Base-by-base conservation (phyloP, 2,329 filamentous ascomycete species). In the Paraconiothyrium brasiliense region DNA sequence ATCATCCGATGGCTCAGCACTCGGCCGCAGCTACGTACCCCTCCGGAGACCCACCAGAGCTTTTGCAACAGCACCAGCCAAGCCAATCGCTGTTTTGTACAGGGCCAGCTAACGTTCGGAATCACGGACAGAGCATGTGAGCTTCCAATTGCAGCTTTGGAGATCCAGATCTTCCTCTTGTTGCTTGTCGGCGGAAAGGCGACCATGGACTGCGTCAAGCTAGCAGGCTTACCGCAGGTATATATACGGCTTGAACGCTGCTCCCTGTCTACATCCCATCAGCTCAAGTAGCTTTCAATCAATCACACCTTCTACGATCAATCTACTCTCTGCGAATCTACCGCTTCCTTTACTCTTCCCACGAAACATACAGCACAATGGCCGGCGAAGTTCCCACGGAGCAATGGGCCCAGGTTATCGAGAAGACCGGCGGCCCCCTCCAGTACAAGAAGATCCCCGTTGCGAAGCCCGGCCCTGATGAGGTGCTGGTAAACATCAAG, bases 371-470 rank as follows among this genome's bases (percentile, higher is more conserved):
- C 16, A 55, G 39, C 74, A 75, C 32, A 55, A 85, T 85, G 83
- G 74, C 83, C 58, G 70, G 74, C 62, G 71, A 87, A 59, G 87
- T 97, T 74, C 94, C 94, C 61, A 87, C 85, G 54, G 89, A 89
- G 80, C 94, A 98, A 84, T 96, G 91, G 92, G 94, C 94, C 55
- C 92, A 95, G 81, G 92, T 98, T 71, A 85, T 95, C 72, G 92
- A 97, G 81, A 87, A 93, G 85, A 89, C 86, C 60, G 93, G 92
- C 70, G 90, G 89, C 59, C 81, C 87, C 69, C 83, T 88, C 72
- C 80, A 87, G 63, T 92, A 90, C 86, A 93, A 92, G 83, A 86
- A 90, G 82, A 94, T 97, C 73, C 90, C 92, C 69, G 93, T 97
- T 55, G 85, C 85, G 65, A 87, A 89, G 79, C 94, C 94, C 43